Evolutionary conservation across 2,329 filamentous ascomycete species (phyloP), one percentile per base, ranked within the genome.

Genomic region (Ceratocystis cubensis): DNA sequence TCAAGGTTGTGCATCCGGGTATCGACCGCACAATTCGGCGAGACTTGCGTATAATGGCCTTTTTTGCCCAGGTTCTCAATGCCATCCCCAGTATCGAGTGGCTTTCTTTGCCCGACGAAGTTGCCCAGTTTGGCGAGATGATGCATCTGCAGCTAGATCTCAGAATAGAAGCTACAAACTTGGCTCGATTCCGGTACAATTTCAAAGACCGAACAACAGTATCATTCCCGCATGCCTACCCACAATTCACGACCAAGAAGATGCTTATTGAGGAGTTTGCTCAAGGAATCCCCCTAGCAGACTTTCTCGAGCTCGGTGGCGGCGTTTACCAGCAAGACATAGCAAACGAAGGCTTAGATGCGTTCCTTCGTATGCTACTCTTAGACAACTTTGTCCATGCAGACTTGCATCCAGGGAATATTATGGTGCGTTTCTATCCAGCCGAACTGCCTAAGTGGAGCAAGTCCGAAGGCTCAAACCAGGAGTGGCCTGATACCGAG

Each of bases 381-480:
- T 87, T 99, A 48, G 94, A 99, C 75, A 99, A 99, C 75, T 99
- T 99, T 75, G 87, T 96, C 30, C 94, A 99, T 73, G 93, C 94
- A 4, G 94, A 99, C 74, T 78, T 99, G 37, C 94, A 99, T 74
- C 94, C 94, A 0, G 94, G 94, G 30, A 99, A 99, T 75, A 97
- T 99, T 76, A 97, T 99, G 92, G 93, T 99, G 61, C 91, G 95
- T 69, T 99, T 99, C 78, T 96, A 97, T 76, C 86, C 93, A 72
- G 86, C 92, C 0, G 84, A 86, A 15, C 82, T 87, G 69, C 83
- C 93, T 0, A 45, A 37, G 22, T 67, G 65, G 79, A 80, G 25
- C 77, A 87, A 33, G 73, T 71, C 15, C 66, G 70, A 72, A 3
- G 71, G 75, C 59, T 71, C 75, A 30, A 75, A 78, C 46, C 75